Evolutionary conservation across 192 early-diverging fungal genomes (phyloP).

Genomic region (Coemansia guatemalensis): DNA sequence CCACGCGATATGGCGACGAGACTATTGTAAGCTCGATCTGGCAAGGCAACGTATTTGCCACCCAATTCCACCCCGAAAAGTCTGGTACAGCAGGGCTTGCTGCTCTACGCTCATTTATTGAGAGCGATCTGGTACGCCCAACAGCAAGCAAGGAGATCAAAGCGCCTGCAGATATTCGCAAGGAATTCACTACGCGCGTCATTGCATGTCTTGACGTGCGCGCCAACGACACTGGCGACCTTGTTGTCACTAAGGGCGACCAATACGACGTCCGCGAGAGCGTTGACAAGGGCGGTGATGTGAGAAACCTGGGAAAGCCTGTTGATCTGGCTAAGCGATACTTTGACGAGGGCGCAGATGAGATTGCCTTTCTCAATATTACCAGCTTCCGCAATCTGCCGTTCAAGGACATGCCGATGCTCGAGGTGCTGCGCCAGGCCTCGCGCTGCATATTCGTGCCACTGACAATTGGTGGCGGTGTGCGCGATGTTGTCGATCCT

Average conservation of each 20-base stretch:
- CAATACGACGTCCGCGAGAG: slow-evolving; percentile 97
- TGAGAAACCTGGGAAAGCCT: slow-evolving; percentile 96
- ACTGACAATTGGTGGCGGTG: slow-evolving; percentile 97
- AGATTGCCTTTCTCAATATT: slow-evolving; percentile 98
- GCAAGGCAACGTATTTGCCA: slow-evolving; percentile 88
- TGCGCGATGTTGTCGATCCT: slow-evolving; percentile 88
- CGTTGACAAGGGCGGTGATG: slow-evolving; percentile 56
- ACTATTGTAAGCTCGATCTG: slow-evolving; percentile 80
- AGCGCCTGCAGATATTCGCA: slow-evolving; percentile 23
- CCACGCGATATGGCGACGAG: slow-evolving; percentile 89
- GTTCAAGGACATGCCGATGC: slow-evolving; percentile 90
- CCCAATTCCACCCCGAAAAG: slow-evolving; percentile 99
- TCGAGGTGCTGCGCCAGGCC: slow-evolving; percentile 85
- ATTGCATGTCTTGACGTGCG: slow-evolving; percentile 98
- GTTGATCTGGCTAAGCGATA: slow-evolving; percentile 91
- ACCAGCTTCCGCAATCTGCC: slow-evolving; percentile 95
- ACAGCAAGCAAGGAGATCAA: neutral
- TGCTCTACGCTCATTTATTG: slow-evolving; percentile 79
- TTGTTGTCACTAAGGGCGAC: slow-evolving; percentile 99
- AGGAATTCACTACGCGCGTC: slow-evolving; percentile 81
- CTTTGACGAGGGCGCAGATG: slow-evolving; percentile 95
- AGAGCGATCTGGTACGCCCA: slow-evolving; percentile 45
- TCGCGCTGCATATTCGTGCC: slow-evolving; percentile 97
- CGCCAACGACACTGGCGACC: slow-evolving; percentile 93
- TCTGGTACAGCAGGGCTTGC: slow-evolving; percentile 85